Conservation (phyloP, 2,329 filamentous ascomycete genomes). For the Botrytis medusae region DNA sequence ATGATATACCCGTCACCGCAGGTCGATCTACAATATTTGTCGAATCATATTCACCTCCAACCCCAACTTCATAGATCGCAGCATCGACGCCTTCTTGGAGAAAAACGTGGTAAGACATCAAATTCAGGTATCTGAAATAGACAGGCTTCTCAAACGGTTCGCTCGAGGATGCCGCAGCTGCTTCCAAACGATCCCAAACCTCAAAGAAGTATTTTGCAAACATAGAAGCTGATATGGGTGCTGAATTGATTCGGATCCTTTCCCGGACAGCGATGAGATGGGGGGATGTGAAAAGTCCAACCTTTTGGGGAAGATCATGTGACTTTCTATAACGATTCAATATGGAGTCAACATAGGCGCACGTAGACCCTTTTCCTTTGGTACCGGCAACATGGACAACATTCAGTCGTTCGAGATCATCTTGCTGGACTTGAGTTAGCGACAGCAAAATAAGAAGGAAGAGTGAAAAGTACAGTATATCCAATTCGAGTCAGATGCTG, state of each 20-base stretch:
- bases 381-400: constrained; percentile 71
- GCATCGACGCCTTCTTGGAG: constrained; percentile 60
- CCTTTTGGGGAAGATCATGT: constrained; percentile 37
- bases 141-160: constrained; percentile 46
- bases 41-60: constrained; percentile 67
- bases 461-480: constrained; percentile 55
- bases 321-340: constrained; percentile 51
- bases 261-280: constrained; percentile 68
- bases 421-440: constrained; percentile 27
- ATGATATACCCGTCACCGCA: constrained; percentile 59
- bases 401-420: constrained; percentile 56
- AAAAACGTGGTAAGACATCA: constrained; percentile 68
- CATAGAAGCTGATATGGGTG: constrained; percentile 55
- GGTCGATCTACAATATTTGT: constrained; percentile 65
- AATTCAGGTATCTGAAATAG: constrained; percentile 62
- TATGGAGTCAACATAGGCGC: constrained; percentile 65
- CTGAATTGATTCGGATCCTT: constrained; percentile 62
- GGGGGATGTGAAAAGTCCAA: constrained; percentile 68
- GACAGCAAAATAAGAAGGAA: not conserved
- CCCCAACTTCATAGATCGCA: constrained; percentile 65
- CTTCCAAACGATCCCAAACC: constrained; percentile 59
- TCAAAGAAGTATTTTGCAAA: constrained; percentile 69
- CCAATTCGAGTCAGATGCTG: constrained; percentile 76
- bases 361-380: constrained; percentile 76
- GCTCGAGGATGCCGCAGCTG: constrained; percentile 35